Evolutionary conservation across 257 asterid species (phyloP).

Genomic region (Craterostigma plantagineum): DNA sequence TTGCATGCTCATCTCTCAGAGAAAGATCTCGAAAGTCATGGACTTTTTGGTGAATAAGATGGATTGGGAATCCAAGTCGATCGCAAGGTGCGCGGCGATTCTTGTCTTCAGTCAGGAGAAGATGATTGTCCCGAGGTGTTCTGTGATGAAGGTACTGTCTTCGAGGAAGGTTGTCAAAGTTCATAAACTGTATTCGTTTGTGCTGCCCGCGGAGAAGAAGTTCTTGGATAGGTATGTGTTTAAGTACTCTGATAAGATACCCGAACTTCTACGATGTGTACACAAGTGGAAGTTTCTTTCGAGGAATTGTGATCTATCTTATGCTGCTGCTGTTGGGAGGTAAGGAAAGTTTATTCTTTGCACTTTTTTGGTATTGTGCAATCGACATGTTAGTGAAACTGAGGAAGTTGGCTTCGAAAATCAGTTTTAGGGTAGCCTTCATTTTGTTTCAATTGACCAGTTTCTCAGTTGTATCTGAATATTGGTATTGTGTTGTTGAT

Average conservation of each 20-base stretch:
- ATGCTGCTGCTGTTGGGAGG: too few species aligned
- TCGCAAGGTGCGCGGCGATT: slow-evolving; percentile 6
- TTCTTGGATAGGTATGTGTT: slow-evolving; percentile 16
- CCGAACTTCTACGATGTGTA: slow-evolving; percentile 12
- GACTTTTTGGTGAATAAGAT: slow-evolving; percentile 9
- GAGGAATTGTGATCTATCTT: not conserved
- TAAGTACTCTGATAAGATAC: slow-evolving; percentile 8
- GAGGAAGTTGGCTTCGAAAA: too few species aligned
- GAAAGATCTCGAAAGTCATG: slow-evolving; percentile 11
- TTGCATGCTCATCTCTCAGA: slow-evolving; percentile 14
- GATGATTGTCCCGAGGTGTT: slow-evolving; percentile 10
- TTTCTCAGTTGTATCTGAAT: too few species aligned
- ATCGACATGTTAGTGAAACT: too few species aligned
- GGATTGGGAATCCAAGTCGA: slow-evolving; percentile 3
- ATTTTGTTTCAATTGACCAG: too few species aligned
- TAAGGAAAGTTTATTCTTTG: too few species aligned
- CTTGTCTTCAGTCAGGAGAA: slow-evolving; percentile 3
- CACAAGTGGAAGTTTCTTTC: not conserved
- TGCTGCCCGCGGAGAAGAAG: not conserved
- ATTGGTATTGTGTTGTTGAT: too few species aligned
- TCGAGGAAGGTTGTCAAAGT: slow-evolving; percentile 3
- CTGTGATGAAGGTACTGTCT: slow-evolving; percentile 5
- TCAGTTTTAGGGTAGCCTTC: too few species aligned
- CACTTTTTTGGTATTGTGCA: too few species aligned
- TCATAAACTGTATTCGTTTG: not conserved